Evolutionary conservation across 2,329 filamentous ascomycete genomes (phyloP).

Genomic region (Aureobasidium sp.): DNA sequence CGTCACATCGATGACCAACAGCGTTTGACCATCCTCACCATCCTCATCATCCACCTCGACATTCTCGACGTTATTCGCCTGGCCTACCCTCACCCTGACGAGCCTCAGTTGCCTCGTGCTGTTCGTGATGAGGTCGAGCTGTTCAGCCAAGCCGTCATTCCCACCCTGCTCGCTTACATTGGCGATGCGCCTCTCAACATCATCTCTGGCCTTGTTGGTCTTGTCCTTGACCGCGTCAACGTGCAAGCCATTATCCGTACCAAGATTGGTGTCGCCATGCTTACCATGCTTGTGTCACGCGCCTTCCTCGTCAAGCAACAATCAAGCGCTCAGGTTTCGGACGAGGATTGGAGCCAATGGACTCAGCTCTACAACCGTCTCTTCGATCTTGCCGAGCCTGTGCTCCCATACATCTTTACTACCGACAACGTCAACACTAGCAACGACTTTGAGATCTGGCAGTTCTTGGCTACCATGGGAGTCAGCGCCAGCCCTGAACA

Average conservation of each 20-base stretch:
- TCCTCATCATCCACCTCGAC: slow-evolving; percentile 91
- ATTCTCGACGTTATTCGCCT: slow-evolving; percentile 81
- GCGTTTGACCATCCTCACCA: slow-evolving; percentile 88
- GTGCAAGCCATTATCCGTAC: slow-evolving; percentile 79
- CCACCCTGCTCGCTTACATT: slow-evolving; percentile 80
- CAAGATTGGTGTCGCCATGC: slow-evolving; percentile 77
- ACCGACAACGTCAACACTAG: slow-evolving; percentile 67
- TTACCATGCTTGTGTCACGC: slow-evolving; percentile 90
- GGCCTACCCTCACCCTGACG: slow-evolving; percentile 63
- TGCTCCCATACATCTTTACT: slow-evolving; percentile 80
- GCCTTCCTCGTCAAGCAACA: slow-evolving; percentile 89
- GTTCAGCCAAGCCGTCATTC: slow-evolving; percentile 82
- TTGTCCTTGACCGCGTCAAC: slow-evolving; percentile 75
- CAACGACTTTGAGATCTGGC: slow-evolving; percentile 96
- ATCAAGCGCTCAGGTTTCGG: slow-evolving; percentile 55
- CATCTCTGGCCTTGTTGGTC: slow-evolving; percentile 78
- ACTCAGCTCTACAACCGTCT: slow-evolving; percentile 73
- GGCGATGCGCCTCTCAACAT: slow-evolving; percentile 87
- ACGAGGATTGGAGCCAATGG: slow-evolving; percentile 76
- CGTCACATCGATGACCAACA: slow-evolving; percentile 87
- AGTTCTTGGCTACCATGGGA: slow-evolving; percentile 90
- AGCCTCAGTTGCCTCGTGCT: slow-evolving; percentile 63
- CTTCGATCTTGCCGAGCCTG: slow-evolving; percentile 80
- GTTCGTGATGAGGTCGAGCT: slow-evolving; percentile 89
- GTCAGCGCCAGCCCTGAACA: slow-evolving; percentile 90